Evolutionary conservation across 495 filamentous ascomycete species (phyloP).

Genomic region (Letharia columbiana): DNA sequence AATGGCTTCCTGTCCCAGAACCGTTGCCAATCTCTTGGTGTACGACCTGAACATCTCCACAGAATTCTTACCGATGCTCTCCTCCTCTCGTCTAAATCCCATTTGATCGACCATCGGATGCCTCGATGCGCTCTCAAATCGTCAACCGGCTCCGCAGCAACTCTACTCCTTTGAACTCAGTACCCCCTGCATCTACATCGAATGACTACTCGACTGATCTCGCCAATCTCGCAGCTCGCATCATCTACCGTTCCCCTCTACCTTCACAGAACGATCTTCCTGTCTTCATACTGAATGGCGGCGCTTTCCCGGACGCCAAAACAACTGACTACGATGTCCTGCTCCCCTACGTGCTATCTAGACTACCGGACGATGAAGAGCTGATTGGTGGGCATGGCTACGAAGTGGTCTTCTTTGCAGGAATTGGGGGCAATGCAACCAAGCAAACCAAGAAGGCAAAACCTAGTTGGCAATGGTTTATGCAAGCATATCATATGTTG

Average conservation of each 20-base stretch:
- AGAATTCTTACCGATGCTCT: not conserved
- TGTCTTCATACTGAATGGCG: conserved; percentile 45
- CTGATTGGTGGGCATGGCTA: conserved; percentile 43
- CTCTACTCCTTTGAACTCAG: conserved; percentile 18
- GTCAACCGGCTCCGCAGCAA: conserved; percentile 23
- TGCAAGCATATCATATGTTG: conserved; percentile 49
- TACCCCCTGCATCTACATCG: conserved; percentile 29
- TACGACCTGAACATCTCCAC: not conserved
- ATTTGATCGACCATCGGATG: not conserved
- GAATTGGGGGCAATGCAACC: conserved; percentile 34
- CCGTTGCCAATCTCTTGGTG: not conserved
- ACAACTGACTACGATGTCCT: conserved; percentile 45
- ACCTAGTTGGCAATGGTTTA: conserved; percentile 50
- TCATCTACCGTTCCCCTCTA: conserved; percentile 45
- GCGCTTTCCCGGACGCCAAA: conserved; percentile 45
- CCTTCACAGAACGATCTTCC: conserved; percentile 38
- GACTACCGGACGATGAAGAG: conserved; percentile 47
- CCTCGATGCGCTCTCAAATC: conserved; percentile 23
- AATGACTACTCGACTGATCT: conserved; percentile 34
- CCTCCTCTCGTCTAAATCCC: not conserved
- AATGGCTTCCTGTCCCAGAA: not conserved
- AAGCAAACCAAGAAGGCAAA: conserved; percentile 34
- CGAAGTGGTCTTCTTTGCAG: conserved; percentile 49
- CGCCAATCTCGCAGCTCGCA: conserved; percentile 34
- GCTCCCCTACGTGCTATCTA: conserved; percentile 47